Base-by-base conservation (phyloP, 1,284 basidiomycete species). In the Schizophyllum amplum region DNA sequence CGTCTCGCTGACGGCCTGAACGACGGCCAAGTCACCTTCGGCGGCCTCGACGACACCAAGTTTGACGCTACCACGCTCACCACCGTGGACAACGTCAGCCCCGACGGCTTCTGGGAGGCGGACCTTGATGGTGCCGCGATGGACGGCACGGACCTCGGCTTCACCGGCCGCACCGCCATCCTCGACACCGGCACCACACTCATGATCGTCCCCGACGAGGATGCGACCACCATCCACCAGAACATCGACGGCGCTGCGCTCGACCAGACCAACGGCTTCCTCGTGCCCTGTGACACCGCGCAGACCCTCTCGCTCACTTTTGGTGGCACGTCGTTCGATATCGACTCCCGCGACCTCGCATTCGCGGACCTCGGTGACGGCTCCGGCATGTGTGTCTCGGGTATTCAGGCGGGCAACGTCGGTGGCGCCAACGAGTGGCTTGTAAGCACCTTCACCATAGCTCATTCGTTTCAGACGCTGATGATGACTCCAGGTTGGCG, bases 11-110 rank as follows among this genome's bases (percentile, higher is more conserved):
- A 92, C 67, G 75, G 80, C 61, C 75, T 78, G 66, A 90, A 92
- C 67, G 86, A 92, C 64, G 91, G 92, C 55, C 79, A 90, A 70
- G 78, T 90, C 59, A 92, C 90, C 3, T 90, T 93, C 65, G 91
- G 75, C 52, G 88, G 81, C 7, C 78, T 92, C 51, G 90, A 94
- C 69, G n/a, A 70, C 9, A 76, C 77, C 60, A 90, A 90, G 68
- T 88, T 90, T 66, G 75, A 82, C 61, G 55, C 74, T 13, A 60
- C 65, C 26, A 81, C 84, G 11, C 75, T 86, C 47, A 75, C 79
- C 50, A 82, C 79, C 0, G 61, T 90, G 56, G 63, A 69, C 57
- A 90, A 88, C 63, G 79, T 87, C 63, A 86, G 79, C 68, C 59
- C 63, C 15, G 60, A 73, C 27, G 88, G 91, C 27, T 94, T 92